These are phyloP conservation scores for Mucor lusitanicus DNA, from an alignment of 371 early-diverging fungal species.

Conservation along the genomic window DNA sequence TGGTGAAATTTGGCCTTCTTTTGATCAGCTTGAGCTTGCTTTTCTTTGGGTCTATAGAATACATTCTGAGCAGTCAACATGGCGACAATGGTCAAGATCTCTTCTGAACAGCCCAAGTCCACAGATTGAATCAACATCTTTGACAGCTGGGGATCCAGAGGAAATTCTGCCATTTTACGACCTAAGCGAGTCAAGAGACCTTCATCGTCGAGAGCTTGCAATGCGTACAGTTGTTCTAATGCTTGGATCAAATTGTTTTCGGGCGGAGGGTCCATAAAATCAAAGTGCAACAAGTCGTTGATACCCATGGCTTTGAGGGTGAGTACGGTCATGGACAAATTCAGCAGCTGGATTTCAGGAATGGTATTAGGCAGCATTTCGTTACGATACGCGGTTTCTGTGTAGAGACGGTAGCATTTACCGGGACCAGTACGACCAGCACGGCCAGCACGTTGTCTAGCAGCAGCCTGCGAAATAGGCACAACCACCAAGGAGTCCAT, in stretches of 20 bases:
- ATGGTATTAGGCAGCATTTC: conserved; percentile 95
- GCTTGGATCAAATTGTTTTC: conserved; percentile 92
- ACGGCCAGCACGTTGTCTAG: conserved; percentile 97
- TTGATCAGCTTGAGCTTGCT: conserved; percentile 91
- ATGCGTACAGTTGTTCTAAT: conserved; percentile 88
- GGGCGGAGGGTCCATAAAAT: conserved; percentile 98
- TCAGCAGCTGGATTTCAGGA: conserved; percentile 98
- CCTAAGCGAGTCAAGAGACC: conserved; percentile 93
- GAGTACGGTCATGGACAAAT: conserved; percentile 90
- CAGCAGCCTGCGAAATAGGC: conserved; percentile 96
- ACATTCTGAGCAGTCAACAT: conserved; percentile 95
- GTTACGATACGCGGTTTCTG: conserved; percentile 92
- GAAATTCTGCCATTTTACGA: conserved; percentile 97
- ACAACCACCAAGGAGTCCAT: conserved; percentile 92
- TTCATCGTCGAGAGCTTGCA: conserved; percentile 95
- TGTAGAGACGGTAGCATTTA: conserved; percentile 95
- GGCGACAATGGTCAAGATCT: conserved; percentile 94
- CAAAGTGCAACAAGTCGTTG: conserved; percentile 94
- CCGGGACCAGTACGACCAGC: conserved; percentile 98
- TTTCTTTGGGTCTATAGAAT: conserved; percentile 96
- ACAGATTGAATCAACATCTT: conserved; percentile 93
- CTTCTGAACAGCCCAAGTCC: conserved; percentile 93
- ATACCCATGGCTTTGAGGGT: conserved; percentile 96
- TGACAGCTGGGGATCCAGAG: conserved; percentile 90
- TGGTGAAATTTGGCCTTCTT: conserved; percentile 97